Base-by-base conservation (phyloP, 345 rosid species). In the Zanthoxylum bungeanum region DNA sequence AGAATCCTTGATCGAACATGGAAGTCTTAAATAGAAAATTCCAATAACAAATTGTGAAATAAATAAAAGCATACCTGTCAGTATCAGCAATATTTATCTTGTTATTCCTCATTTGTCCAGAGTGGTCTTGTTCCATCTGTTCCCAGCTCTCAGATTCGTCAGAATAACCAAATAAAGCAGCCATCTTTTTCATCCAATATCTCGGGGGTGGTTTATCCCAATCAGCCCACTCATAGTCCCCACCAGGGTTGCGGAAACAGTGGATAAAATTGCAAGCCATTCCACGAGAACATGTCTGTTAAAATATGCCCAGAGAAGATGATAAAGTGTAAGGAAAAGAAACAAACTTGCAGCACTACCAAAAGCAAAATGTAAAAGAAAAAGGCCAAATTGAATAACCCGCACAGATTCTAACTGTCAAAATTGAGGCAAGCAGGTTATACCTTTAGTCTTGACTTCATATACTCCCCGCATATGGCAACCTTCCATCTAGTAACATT, bases 211-310 rank as follows among this genome's bases (percentile, higher is more conserved):
- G 93, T 81, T 85, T 89, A 79, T 92, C 98, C 89, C 84, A 81
- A 78, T 95, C 97, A 71, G 99, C 97, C 99, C 99, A 95, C 76
- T 92, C 96, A 79, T 91, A 95, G 83, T 95, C 99, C 36, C 93
- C 98, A 52, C 99, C 98, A 28, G 99, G 99, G 76, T 95, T 95
- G 69, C 86, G 85, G 82, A 95, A 95, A 82, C 98, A 92, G 81
- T 95, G 99, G 44, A 95, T 85, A 73, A 95, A 95, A 82, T 95
- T 95, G 91, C 99, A 95, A 44, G 93, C 84, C 30, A 78, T 83
- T 80, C 99, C 99, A 76, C 74, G 98, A 71, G 99, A 92, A 77
- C 98, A 95, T n/a, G 87, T 76, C 98, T 94, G 93, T 74, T 42
- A 64, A 52, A 36, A 69, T 24, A 66, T 36, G 60, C 60, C 62